Conservation (phyloP, 306 rosid genomes). For the Cicer cuneatum region DNA sequence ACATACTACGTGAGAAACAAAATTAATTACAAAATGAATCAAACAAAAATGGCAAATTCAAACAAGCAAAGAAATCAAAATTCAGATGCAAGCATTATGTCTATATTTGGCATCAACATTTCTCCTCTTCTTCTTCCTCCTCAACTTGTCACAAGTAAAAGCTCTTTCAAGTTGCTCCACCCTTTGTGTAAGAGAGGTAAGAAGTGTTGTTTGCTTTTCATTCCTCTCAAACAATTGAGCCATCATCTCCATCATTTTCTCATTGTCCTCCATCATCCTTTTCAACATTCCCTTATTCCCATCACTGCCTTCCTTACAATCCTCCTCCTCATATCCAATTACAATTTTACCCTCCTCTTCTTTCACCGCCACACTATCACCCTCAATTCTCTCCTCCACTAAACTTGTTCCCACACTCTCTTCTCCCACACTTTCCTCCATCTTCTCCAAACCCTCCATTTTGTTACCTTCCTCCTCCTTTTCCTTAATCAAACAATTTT, state of each 20-base stretch:
- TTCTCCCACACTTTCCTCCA: slow-evolving; percentile 30
- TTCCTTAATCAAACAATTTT: slow-evolving; percentile 31
- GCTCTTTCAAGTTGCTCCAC: slow-evolving; percentile 73
- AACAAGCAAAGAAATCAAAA: not conserved
- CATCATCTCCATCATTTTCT: slow-evolving; percentile 69
- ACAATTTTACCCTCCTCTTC: slow-evolving; percentile 16
- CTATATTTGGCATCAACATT: slow-evolving; percentile 4
- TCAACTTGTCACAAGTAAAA: slow-evolving; percentile 51
- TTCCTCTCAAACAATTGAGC: slow-evolving; percentile 55
- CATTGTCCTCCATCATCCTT: slow-evolving; percentile 65
- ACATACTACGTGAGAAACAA: not conserved
- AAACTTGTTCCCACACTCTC: slow-evolving; percentile 40
- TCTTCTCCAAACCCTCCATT: not conserved
- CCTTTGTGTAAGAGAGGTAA: slow-evolving; percentile 61
- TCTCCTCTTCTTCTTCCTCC: slow-evolving; percentile 59
- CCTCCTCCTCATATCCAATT: not conserved
- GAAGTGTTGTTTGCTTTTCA: slow-evolving; percentile 56
- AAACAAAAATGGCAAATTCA: not conserved
- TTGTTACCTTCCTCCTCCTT: not conserved
- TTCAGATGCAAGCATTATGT: slow-evolving; percentile 15
- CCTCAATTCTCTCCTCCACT: slow-evolving; percentile 27
- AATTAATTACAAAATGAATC: not conserved
- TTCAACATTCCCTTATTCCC: slow-evolving; percentile 50
- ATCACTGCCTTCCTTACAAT: not conserved
- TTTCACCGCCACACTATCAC: not conserved